Conservation (phyloP, 257 asterid genomes). For the Fraxinus quadrangulata region DNA sequence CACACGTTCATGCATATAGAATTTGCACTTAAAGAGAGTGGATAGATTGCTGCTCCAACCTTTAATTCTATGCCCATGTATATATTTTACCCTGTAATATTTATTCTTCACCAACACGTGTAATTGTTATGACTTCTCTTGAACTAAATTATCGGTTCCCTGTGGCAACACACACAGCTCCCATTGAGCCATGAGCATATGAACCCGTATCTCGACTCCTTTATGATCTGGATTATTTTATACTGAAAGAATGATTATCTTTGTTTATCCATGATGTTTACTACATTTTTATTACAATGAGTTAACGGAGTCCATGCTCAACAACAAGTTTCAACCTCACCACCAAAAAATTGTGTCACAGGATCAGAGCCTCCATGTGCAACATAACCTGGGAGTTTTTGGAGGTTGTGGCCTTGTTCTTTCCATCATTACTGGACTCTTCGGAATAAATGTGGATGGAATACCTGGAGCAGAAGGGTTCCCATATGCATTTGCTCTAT, state of each 20-base stretch:
- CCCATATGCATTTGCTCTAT: slow-evolving; percentile 45
- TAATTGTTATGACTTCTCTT: neutral
- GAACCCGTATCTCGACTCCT: no score
- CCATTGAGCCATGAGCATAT: neutral
- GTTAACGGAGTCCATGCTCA: neutral
- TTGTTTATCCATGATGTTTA: neutral
- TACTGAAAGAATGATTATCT: no score
- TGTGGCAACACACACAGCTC: no score
- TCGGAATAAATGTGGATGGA: slow-evolving; percentile 47
- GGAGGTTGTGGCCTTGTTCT: slow-evolving; percentile 51
- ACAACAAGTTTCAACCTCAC: neutral
- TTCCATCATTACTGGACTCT: slow-evolving; percentile 37
- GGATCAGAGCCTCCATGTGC: slow-evolving; percentile 46
- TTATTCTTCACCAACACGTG: no score
- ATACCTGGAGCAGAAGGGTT: slow-evolving; percentile 35
- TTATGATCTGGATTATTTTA: neutral
- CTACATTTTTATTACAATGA: neutral
- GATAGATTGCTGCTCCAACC: neutral
- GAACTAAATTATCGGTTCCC: neutral
- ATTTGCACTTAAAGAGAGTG: neutral
- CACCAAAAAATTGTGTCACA: slow-evolving; percentile 1
- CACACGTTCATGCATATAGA: neutral
- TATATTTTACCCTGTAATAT: neutral
- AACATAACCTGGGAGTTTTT: slow-evolving; percentile 46
- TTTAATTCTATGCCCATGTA: neutral